phyloP scores from a whole-genome alignment of 352 stramenopile genomes.

The Phytophthora tubulina region DNA sequence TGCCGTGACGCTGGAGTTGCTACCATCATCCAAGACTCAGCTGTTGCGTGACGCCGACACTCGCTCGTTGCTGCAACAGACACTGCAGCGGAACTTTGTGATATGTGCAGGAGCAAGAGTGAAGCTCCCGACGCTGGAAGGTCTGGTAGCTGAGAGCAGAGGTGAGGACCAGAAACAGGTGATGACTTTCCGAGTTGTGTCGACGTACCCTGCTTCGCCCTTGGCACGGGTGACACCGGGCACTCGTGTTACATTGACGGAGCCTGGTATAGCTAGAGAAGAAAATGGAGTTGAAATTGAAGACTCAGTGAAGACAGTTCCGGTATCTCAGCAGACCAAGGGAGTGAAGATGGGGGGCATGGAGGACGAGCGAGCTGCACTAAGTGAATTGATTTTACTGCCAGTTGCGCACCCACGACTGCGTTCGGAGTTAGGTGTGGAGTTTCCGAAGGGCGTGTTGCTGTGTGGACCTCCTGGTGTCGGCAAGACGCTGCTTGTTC shows the following conservation, averaged over 20 bases:
- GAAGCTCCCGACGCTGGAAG: slow-evolving; percentile 44
- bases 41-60: slow-evolving; percentile 46
- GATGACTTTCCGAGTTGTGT: slow-evolving; percentile 55
- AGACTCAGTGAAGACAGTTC: not conserved
- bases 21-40: slow-evolving; percentile 19
- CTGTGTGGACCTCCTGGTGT: slow-evolving; percentile 82
- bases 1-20: slow-evolving; percentile 62
- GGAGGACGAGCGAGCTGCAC: slow-evolving; percentile 61
- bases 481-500: slow-evolving; percentile 85
- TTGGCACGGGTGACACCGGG: slow-evolving; percentile 50
- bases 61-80: slow-evolving; percentile 63
- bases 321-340: slow-evolving; percentile 9
- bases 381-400: slow-evolving; percentile 81
- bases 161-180: slow-evolving; percentile 11
- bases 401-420: slow-evolving; percentile 48
- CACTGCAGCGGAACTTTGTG: slow-evolving; percentile 61
- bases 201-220: slow-evolving; percentile 50
- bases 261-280: slow-evolving; percentile 16
- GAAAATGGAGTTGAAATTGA: not conserved
- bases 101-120: slow-evolving; percentile 53
- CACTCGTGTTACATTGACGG: slow-evolving; percentile 69
- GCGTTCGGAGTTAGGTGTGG: slow-evolving; percentile 54
- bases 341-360: slow-evolving; percentile 67
- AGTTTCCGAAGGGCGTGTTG: slow-evolving; percentile 79
- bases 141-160: slow-evolving; percentile 36